Base-by-base conservation (phyloP, 768 basidiomycete species). In the Mycena venus region DNA sequence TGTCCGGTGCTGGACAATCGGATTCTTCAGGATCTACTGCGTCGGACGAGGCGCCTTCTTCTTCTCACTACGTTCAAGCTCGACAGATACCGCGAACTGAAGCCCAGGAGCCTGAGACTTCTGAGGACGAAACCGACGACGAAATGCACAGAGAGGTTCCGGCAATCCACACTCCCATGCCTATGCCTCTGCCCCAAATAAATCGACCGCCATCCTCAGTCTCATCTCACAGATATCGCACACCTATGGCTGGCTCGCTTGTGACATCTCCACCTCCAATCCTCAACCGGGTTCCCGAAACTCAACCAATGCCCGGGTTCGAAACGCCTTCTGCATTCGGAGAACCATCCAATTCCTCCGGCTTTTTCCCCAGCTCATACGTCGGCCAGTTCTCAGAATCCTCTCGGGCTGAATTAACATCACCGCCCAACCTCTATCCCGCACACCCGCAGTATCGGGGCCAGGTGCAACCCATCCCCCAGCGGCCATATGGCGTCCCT, bases 181-280 rank as follows among this genome's bases (percentile, higher is more conserved):
- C 83, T 21, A 72, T 81, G 58, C 81, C 85, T 47, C 87, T 81
- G 58, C 81, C 85, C 44, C 87, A 88, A 59, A 78, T 85, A 55
- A 85, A 86, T 68, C 90, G 95, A 25, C 93, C 95, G 5, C 89
- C 89, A 25, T 96, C 95, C n/a, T 93, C 95, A 21, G 80, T 92
- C 59, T 95, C 95, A 2, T 92, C 94, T 2, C 88, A 91, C 61
- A 90, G 92, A 58, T 96, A 96, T 80, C 94, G 92, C 66, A 96
- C 95, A 34, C 95, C 95, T 9, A 86, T 92, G 79, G 88, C 90
- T 17, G 88, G 90, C 44, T 92, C 93, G 19, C 82, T 90, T 14
- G 86, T 90, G 21, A 85, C 91, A 79, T 90, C 92, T 5, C 87
- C 91, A 8, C 88, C 91, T 29, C 88, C 89, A 49, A 72, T 84